These are phyloP conservation scores for Neotropicomus parvogracilis DNA, from an alignment of 1,284 basidiomycete genomes.

Conservation along the genomic window DNA sequence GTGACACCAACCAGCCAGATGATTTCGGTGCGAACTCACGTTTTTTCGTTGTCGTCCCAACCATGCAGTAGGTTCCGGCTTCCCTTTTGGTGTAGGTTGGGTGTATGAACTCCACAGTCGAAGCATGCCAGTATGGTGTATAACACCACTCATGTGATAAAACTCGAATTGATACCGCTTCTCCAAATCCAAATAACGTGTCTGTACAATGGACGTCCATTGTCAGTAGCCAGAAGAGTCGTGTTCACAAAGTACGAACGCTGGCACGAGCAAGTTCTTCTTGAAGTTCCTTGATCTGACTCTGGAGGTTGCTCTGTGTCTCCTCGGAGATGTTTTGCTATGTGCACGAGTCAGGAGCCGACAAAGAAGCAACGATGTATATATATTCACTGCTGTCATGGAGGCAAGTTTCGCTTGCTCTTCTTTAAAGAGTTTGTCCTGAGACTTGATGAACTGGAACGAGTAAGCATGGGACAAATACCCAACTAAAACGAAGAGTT, in stretches of 20 bases:
- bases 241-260: constrained; percentile 35
- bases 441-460: constrained; percentile 82
- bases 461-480: constrained; percentile 4
- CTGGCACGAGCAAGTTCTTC: constrained; percentile 65
- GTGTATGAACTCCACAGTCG: constrained; percentile 51
- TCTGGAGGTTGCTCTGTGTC: constrained; percentile 62
- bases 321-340: constrained; percentile 64
- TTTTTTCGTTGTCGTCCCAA: constrained; percentile 56
- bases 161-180: constrained; percentile 73
- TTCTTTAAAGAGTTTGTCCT: constrained; percentile 85
- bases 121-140: constrained; percentile 69
- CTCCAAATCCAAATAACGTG: constrained; percentile 51
- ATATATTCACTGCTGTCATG: constrained; percentile 21
- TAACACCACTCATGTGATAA: constrained; percentile 71
- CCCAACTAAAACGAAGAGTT: constrained; percentile 15
- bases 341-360: constrained; percentile 8
- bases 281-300: constrained; percentile 68
- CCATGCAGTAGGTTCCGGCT: constrained; percentile 50
- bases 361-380: neutral
- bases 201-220: constrained; percentile 35
- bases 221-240: neutral
- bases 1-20: neutral
- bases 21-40: constrained; percentile 32
- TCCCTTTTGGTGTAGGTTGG: constrained; percentile 41
- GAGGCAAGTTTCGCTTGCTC: constrained; percentile 54